Evolutionary conservation across 139 green algal species (phyloP), one percentile per base, ranked within the genome.

Genomic region (Zygnema cylindricum): DNA sequence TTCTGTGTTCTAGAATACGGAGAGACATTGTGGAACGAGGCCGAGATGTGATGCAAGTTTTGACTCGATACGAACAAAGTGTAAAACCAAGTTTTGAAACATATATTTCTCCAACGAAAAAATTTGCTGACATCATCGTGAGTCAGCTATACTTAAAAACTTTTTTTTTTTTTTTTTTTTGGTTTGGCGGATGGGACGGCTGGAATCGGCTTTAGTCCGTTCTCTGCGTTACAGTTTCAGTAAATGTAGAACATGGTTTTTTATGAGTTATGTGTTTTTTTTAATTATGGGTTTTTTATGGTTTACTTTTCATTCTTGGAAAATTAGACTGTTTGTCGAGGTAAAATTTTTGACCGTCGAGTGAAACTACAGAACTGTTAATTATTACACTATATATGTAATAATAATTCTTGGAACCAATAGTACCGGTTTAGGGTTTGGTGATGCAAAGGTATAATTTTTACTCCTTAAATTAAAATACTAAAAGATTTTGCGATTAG

Each of bases 31-130:
- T 82, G 63, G 69, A 88, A 75, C n/a, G 82, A 40, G 82, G 82
- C 35, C 82, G 82, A 41, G 69, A 82, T 75, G 69, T 88, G n/a
- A 32, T 57, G 25, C 32, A 49, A 36, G 82, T 88, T 71, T 39
- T 88, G n/a, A 57, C 69, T 2, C 82, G 36, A 1, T 88, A 88
- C n/a, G 69, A 86, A 57, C 82, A 75, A 7, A 69, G 32, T 40
- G 82, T 88, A 1, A 98, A 98, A 93, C 97, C 97, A 0, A 93
- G 93, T 21, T 98, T 98, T 85, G 96, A 99, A 90, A 89, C 93
- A 69, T 98, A 94, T 92, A 95, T 98, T 38, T 94, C 91, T 0
- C 96, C 96, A 42, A 95, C 89, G 81, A 92, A 96, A 39, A 93
- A 93, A 78, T 92, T 95, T 76, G 96, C 96, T 0, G 97, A 98